Base-by-base conservation (phyloP, 148 eudicot genomes). In the Camellia lanceoleosa region DNA sequence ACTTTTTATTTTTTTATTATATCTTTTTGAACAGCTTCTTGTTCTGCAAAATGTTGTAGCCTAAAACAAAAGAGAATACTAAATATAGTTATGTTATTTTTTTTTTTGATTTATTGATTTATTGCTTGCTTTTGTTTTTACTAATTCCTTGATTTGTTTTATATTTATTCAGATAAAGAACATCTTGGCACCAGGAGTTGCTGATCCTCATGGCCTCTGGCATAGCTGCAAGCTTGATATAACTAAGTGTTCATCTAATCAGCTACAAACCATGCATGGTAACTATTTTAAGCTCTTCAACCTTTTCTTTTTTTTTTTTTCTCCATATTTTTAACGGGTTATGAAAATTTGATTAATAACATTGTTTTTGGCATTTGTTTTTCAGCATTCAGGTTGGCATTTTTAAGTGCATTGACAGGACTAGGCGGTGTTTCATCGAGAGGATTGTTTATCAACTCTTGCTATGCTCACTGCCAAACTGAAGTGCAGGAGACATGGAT, bases 171-270 rank as follows among this genome's bases (percentile, higher is more conserved):
- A 96, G 99, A 89, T 92, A 78, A 94, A 84, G 86, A 94, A 94
- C 88, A 87, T 90, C 68, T 84, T 97, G 89, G 98, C 94, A 30
- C 98, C 99, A 5, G 84, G 84, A 52, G 93, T 80, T 71, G 92
- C 98, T 52, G 99, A 97, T 88, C 98, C 93, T 44, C 92, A 80
- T 42, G 95, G 96, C 60, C 56, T 66, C 63, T 97, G 99, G 99
- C 85, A 82, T 20, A 74, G 87, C 76, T 97, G 99, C 93, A 92
- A 94, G 88, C 75, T 78, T 8, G 87, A 91, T 77, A 91, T 97
- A 59, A 85, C 69, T 23, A 89, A 94, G 66, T 97, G 99, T 82
- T 91, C 99, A 19, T 58, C 92, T 14, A 80, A 46, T 73, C 97
- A 97, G 87, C 88, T 97, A 20, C 79, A 73, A 71, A 80, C 61